Percentiles rank a stretch among this genome's conserved stretches.
Evolutionary conservation across 2,329 filamentous ascomycete species (phyloP).

Genomic region (Fusarium azukiicola): DNA sequence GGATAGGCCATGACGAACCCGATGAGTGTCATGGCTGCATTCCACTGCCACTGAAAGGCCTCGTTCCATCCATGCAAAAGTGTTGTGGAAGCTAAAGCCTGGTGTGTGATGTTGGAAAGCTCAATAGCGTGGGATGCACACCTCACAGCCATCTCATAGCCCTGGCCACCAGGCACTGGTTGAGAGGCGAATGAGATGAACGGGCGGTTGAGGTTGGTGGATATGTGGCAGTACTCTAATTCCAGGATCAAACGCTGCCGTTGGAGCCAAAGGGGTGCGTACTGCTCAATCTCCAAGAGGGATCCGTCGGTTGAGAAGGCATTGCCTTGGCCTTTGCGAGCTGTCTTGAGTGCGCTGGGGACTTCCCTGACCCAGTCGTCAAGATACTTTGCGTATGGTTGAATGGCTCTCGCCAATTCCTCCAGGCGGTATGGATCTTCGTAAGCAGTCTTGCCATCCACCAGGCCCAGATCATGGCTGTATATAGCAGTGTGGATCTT

Average conservation of each 20-base stretch:
- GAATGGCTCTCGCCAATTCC: neutral
- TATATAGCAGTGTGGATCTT: neutral
- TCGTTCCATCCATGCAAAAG: neutral
- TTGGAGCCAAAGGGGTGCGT: conserved; percentile 4
- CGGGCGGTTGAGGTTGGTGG: neutral
- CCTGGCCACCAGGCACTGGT: neutral
- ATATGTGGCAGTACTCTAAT: conserved; percentile 6
- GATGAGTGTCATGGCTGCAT: neutral
- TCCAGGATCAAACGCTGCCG: neutral
- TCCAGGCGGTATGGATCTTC: neutral
- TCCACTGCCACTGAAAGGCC: conserved; percentile 16
- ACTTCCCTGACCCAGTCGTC: neutral
- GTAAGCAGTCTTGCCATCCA: neutral
- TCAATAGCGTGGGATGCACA: neutral
- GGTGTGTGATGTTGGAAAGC: neutral
- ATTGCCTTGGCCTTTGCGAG: neutral
- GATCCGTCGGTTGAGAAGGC: neutral
- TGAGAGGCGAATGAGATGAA: neutral
- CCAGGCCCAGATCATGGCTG: neutral
- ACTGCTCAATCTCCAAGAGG: neutral
- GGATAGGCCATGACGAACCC: neutral
- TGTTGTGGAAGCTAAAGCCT: neutral
- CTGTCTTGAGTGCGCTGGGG: neutral
- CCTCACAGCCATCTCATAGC: neutral
- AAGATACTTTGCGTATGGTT: neutral